Evolutionary conservation across 1,139 yeast genomes (phyloP).

Genomic region (Yamadazyma kanchanaburiensis): DNA sequence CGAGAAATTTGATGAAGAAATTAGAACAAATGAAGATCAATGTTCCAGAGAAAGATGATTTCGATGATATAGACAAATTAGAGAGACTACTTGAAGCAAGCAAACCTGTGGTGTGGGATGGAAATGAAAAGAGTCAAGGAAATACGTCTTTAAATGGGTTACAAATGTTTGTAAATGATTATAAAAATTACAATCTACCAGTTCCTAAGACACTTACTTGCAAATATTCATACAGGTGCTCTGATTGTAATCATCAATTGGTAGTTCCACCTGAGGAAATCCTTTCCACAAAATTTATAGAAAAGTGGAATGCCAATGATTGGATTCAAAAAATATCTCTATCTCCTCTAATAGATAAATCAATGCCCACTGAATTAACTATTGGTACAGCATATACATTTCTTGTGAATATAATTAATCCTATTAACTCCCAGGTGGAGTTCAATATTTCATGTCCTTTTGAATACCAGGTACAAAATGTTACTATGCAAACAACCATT

Average conservation of each 20-base stretch:
- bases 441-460: conserved; percentile 14
- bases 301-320: conserved; percentile 34
- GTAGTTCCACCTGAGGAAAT: conserved; percentile 24
- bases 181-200: no score
- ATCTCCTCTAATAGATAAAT: conserved; percentile 7
- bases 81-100: conserved; percentile 3
- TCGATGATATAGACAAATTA: conserved; percentile 5
- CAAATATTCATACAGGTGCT: conserved; percentile 24
- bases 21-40: conserved; percentile 13
- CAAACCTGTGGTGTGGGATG: no score
- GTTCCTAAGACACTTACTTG: conserved; percentile 17
- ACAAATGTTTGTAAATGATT: no score
- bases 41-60: conserved; percentile 6
- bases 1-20: conserved; percentile 12
- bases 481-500: conserved; percentile 16
- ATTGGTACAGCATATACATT: conserved; percentile 14
- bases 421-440: conserved; percentile 15
- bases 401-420: conserved; percentile 30
- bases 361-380: conserved; percentile 9
- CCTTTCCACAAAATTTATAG: conserved; percentile 26
- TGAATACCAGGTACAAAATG: conserved; percentile 1
- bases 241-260: conserved; percentile 25
- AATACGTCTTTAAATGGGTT: no score
- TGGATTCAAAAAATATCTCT: conserved; percentile 25
- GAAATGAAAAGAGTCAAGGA: no score